Conservation (phyloP, 1,284 basidiomycete species). For the Somion occarium region DNA sequence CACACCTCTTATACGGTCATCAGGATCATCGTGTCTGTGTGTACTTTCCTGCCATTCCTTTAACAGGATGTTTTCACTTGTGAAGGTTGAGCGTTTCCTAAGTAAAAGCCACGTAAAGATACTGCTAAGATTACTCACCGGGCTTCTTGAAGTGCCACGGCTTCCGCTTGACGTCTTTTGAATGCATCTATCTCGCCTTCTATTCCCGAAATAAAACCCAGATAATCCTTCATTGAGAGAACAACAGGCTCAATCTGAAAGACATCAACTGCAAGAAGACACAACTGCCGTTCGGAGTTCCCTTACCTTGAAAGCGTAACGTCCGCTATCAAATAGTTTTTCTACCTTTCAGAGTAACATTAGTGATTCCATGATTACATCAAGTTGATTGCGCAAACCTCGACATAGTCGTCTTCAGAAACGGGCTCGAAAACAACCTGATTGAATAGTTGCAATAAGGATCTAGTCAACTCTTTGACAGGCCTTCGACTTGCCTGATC, state of each 20-base stretch:
- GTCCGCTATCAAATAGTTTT: conserved; percentile 51
- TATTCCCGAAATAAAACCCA: conserved; percentile 39
- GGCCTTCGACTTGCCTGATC: background rate
- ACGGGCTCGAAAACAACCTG: conserved; percentile 46
- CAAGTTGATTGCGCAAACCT: no score
- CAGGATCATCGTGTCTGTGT: conserved; percentile 12
- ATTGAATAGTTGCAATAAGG: no score
- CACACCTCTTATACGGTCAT: no score
- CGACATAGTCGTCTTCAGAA: conserved; percentile 29
- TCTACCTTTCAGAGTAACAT: no score
- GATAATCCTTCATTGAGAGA: conserved; percentile 54
- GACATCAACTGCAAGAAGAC: background rate
- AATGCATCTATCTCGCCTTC: conserved; percentile 40
- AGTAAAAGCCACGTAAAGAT: background rate
- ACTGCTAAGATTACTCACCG: background rate
- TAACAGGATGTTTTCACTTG: background rate
- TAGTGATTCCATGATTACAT: no score
- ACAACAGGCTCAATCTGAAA: conserved; percentile 40
- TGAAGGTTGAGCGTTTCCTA: background rate
- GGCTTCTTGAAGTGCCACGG: background rate
- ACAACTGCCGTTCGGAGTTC: no score
- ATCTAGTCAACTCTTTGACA: background rate
- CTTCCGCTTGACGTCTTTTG: conserved; percentile 15
- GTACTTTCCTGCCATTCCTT: background rate
- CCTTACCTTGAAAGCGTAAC: conserved; percentile 54